Conservation (phyloP, 148 eudicot genomes). For the Spergularia marina region DNA sequence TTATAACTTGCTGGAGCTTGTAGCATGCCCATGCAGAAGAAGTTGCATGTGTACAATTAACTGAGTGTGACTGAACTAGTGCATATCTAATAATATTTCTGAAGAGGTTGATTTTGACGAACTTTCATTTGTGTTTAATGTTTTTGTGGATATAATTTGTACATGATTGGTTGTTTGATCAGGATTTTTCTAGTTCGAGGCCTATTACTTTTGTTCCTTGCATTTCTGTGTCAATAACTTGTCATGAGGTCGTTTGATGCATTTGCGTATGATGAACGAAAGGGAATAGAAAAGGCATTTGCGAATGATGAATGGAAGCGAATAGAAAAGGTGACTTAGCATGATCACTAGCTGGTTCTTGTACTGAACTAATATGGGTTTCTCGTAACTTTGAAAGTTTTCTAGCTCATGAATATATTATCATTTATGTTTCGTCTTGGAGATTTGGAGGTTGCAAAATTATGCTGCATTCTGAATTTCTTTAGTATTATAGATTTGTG, state of each 20-base stretch:
- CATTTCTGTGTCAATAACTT: background rate
- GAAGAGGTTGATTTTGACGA: background rate
- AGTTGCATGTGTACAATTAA: background rate
- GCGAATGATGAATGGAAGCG: background rate
- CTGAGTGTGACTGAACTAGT: background rate
- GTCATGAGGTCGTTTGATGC: background rate
- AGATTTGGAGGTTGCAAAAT: background rate
- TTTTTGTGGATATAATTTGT: no score
- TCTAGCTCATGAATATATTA: background rate
- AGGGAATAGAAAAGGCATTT: background rate
- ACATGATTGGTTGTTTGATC: background rate
- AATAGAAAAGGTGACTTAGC: no score
- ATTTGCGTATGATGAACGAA: background rate
- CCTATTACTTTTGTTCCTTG: background rate
- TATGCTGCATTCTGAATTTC: background rate
- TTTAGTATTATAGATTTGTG: background rate
- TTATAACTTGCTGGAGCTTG: background rate
- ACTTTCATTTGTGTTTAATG: background rate
- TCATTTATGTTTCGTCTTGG: constrained; percentile 1
- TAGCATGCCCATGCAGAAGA: background rate
- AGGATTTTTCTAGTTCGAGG: background rate
- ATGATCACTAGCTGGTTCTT: no score
- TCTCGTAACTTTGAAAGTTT: no score
- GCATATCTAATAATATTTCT: background rate
- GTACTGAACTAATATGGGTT: no score